Evolutionary conservation across 176 grass and related monocot genomes (phyloP).

Genomic region (Chloris gayana): DNA sequence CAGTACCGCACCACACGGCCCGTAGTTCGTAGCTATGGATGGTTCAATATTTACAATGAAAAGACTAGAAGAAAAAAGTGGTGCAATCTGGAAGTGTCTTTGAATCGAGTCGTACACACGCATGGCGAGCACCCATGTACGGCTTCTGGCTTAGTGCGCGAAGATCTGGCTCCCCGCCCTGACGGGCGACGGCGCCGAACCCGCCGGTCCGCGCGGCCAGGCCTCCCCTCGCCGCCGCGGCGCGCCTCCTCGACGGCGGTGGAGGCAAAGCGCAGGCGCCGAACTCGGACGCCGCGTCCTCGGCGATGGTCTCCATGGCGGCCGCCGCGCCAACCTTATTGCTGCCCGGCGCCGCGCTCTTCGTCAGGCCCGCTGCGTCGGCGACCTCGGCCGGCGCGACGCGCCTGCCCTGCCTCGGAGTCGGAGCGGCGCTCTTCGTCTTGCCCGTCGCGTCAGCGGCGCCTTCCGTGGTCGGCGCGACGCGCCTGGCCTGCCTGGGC

Average conservation of each 20-base stretch:
- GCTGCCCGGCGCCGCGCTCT: neutral
- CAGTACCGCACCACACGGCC: neutral
- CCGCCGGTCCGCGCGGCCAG: conserved; percentile 8
- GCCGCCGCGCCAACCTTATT: conserved; percentile 9
- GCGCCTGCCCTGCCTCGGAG: neutral
- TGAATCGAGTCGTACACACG: neutral
- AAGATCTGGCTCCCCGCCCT: neutral
- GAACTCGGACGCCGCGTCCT: conserved; percentile 58
- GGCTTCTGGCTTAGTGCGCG: neutral
- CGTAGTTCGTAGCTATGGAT: no score
- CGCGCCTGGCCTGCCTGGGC: conserved; percentile 22
- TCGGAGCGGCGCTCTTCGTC: neutral
- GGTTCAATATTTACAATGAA: no score
- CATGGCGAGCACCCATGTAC: neutral
- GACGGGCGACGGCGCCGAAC: conserved; percentile 20
- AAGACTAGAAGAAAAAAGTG: neutral
- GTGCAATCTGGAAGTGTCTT: neutral
- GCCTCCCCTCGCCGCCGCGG: no score
- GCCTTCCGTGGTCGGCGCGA: conserved; percentile 12
- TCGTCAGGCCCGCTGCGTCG: neutral
- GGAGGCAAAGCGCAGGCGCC: neutral
- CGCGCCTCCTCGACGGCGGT: conserved; percentile 7
- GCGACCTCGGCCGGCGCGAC: neutral
- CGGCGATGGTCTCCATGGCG: conserved; percentile 46
- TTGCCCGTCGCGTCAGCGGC: neutral